Percentiles rank a stretch among this genome's conserved stretches.
phyloP scores from a whole-genome alignment of 2,329 filamentous ascomycete species.

The Fusarium haematococcum region DNA sequence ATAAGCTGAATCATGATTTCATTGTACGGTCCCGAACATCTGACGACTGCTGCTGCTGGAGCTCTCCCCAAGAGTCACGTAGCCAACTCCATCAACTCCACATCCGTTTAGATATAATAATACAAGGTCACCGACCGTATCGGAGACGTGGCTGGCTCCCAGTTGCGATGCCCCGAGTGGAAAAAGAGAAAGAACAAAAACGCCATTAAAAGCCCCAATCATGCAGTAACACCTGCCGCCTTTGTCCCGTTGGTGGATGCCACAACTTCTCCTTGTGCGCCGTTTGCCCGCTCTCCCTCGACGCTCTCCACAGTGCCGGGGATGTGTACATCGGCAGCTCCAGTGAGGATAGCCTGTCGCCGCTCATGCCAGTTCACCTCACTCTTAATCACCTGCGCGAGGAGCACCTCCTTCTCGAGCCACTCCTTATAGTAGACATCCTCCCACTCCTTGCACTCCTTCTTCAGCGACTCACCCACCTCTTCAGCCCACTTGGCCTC shows the following conservation, averaged over 20 bases:
- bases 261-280: slow-evolving; percentile 25
- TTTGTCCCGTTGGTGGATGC: slow-evolving; percentile 19
- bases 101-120: slow-evolving; percentile 28
- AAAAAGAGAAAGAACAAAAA: not conserved
- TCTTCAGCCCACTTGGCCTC: slow-evolving; percentile 80
- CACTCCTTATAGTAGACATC: slow-evolving; percentile 77
- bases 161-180: not conserved
- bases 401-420: slow-evolving; percentile 81
- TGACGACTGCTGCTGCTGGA: slow-evolving; percentile 10
- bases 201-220: not conserved
- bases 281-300: slow-evolving; percentile 42
- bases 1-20: slow-evolving; percentile 27
- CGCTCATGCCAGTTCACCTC: slow-evolving; percentile 75
- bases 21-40: slow-evolving; percentile 11
- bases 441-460: slow-evolving; percentile 75
- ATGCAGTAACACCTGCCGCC: slow-evolving; percentile 9
- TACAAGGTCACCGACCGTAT: slow-evolving; percentile 20
- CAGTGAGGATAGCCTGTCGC: slow-evolving; percentile 65
- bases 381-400: slow-evolving; percentile 77
- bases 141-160: not conserved
- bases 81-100: slow-evolving; percentile 44
- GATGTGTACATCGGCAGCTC: slow-evolving; percentile 59
- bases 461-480: slow-evolving; percentile 72
- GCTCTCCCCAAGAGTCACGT: slow-evolving; percentile 19
- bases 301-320: slow-evolving; percentile 47